Base-by-base conservation (phyloP, 768 basidiomycete species). In the Clavulina sp. region DNA sequence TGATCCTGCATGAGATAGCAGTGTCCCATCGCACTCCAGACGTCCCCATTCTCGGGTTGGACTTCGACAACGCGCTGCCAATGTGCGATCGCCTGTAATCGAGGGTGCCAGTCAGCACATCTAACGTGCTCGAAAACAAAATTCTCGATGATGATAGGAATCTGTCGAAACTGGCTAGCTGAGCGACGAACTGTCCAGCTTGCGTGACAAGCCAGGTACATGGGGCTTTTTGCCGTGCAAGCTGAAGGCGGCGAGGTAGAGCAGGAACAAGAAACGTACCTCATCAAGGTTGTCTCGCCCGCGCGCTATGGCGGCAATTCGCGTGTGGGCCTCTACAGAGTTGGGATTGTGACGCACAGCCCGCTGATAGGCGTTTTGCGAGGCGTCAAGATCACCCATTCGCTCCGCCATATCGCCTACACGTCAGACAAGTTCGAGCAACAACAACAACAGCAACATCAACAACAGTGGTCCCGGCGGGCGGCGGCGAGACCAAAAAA, bases 1-100 rank as follows among this genome's bases (percentile, higher is more conserved):
- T 97, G 91, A 63, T 97, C 95, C 63, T 95, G 92, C 93, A 95
- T 97, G 54, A 99, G 79, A 66, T 93, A 91, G 66, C 93, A 97
- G 60, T 97, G 91, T 30, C 88, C 91, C 54, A 99, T 75, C 0
- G 92, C 89, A 60, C 87, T 89, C 93, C 93, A 97, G 52, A 95
- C 86, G 71, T 97, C 93, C 61, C 93, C 93, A 67, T 95, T 95
- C 67, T 95, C 89, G 67, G 88, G 87, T 60, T 91, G 81, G 52
- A 95, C 74, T 57, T 73, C 71, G 51, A 97, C 75, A 21, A 92
- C 89, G 43, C 92, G 80, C 60, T 95, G 87, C 64, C 95, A 97
- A 69, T 84, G 95, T 54, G 96, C 93, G 64, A 96, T 80, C 46
- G 93, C 93, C 86, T 91, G 66, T 13, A 9, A 38, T 38, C 36